Evolutionary conservation across 164 flowering plant genomes (phyloP).

Genomic region (Tinospora cordifolia): DNA sequence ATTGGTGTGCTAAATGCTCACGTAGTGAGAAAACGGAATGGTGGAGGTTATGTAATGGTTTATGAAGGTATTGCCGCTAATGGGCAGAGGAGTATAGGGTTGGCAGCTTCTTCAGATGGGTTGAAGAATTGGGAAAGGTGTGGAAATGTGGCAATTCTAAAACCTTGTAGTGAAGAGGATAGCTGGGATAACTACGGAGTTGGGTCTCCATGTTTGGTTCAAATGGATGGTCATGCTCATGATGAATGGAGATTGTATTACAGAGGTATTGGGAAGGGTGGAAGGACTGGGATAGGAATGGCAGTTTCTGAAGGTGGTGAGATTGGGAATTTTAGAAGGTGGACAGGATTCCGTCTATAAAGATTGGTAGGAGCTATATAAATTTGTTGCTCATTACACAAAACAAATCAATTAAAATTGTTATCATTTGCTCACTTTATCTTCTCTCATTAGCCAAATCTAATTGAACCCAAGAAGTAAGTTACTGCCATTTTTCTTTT

Average conservation of each 20-base stretch:
- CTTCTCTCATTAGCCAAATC: no score
- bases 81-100: conserved; percentile 61
- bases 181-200: conserved; percentile 65
- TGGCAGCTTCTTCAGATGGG: conserved; percentile 67
- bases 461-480: no score
- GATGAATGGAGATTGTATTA: conserved; percentile 85
- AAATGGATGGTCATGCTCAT: conserved; percentile 45
- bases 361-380: background rate
- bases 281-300: conserved; percentile 68
- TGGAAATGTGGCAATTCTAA: conserved; percentile 33
- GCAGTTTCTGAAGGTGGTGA: conserved; percentile 53
- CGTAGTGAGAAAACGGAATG: conserved; percentile 38
- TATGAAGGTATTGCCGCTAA: conserved; percentile 64
- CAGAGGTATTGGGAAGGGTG: conserved; percentile 50
- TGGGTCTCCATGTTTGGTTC: conserved; percentile 66
- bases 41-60: conserved; percentile 70
- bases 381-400: background rate
- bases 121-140: conserved; percentile 59
- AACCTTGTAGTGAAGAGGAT: conserved; percentile 26
- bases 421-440: no score
- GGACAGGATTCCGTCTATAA: conserved; percentile 58
- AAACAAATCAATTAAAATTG: background rate
- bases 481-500: no score
- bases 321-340: conserved; percentile 41
- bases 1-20: conserved; percentile 45